These are phyloP conservation scores for Kwoniella dendrophila DNA, from an alignment of 768 basidiomycete species.

Conservation along the genomic window DNA sequence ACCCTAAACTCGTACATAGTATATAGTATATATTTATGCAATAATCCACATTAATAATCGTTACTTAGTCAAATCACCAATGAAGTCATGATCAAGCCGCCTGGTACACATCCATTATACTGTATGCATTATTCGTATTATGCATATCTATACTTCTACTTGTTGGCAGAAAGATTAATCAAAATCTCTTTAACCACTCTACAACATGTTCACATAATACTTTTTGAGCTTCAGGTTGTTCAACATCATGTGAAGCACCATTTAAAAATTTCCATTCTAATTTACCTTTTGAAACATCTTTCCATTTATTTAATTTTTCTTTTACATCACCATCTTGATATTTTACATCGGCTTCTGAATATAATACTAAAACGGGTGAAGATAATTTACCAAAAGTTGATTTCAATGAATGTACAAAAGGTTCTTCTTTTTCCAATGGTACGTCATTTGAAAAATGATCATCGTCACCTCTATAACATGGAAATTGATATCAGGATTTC, in stretches of 20 bases:
- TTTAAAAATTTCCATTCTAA: constrained; percentile 28
- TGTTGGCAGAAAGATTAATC: too few species aligned
- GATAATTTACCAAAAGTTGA: constrained; percentile 48
- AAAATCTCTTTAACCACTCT: constrained; percentile 35
- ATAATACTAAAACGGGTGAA: constrained; percentile 41
- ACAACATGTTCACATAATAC: constrained; percentile 31
- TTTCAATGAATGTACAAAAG: constrained; percentile 46
- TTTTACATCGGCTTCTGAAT: constrained; percentile 43
- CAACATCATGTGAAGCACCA: constrained; percentile 42
- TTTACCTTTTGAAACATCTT: constrained; percentile 25
- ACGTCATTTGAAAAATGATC: constrained; percentile 55
- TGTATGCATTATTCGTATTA: too few species aligned
- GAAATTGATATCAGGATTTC: too few species aligned
- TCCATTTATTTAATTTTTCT: constrained; percentile 35
- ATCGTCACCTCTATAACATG: constrained; percentile 48
- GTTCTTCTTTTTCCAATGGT: constrained; percentile 21
- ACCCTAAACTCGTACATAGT: too few species aligned
- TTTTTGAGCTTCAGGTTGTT: constrained; percentile 31
- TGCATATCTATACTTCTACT: too few species aligned
- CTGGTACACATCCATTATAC: too few species aligned
- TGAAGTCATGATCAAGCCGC: too few species aligned
- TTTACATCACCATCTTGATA: constrained; percentile 15
- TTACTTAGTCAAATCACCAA: too few species aligned
- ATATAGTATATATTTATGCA: too few species aligned
- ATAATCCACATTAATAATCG: too few species aligned